phyloP scores from a whole-genome alignment of 2,329 filamentous ascomycete species.

The Gliomastix tumulicola region DNA sequence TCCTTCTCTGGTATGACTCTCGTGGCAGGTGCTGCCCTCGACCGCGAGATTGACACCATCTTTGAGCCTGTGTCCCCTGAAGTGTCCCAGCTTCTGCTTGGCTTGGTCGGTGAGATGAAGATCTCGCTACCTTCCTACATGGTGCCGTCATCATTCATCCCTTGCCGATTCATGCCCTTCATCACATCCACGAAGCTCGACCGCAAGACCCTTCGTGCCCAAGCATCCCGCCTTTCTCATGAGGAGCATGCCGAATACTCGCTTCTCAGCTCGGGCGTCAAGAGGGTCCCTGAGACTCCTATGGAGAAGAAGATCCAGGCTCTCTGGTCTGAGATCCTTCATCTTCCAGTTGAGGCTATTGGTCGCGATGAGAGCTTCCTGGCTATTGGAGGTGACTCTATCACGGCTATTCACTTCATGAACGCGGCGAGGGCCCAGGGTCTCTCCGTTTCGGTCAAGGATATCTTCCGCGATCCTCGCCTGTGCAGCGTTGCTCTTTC shows the following conservation, averaged over 20 bases:
- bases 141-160: slow-evolving; percentile 33
- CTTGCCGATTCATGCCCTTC: slow-evolving; percentile 29
- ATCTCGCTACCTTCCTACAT: slow-evolving; percentile 24
- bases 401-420: slow-evolving; percentile 9
- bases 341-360: slow-evolving; percentile 1
- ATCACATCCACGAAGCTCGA: slow-evolving; percentile 33
- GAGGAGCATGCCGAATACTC: slow-evolving; percentile 10
- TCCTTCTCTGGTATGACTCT: slow-evolving; percentile 5
- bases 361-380: slow-evolving; percentile 7
- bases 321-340: slow-evolving; percentile 18
- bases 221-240: slow-evolving; percentile 2
- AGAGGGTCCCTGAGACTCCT: slow-evolving; percentile 8
- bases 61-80: not conserved
- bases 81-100: not conserved
- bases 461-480: slow-evolving; percentile 7
- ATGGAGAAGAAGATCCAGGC: slow-evolving; percentile 17
- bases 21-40: slow-evolving; percentile 4
- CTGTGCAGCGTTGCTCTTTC: not conserved
- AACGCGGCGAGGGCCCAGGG: slow-evolving; percentile 1
- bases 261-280: slow-evolving; percentile 14
- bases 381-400: slow-evolving; percentile 9
- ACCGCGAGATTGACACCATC: not conserved
- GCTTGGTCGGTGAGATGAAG: slow-evolving; percentile 7
- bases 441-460: slow-evolving; percentile 7
- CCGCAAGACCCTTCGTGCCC: slow-evolving; percentile 5